Evolutionary conservation across 2,329 filamentous ascomycete species (phyloP).

Genomic region (Escovopsis sp.): DNA sequence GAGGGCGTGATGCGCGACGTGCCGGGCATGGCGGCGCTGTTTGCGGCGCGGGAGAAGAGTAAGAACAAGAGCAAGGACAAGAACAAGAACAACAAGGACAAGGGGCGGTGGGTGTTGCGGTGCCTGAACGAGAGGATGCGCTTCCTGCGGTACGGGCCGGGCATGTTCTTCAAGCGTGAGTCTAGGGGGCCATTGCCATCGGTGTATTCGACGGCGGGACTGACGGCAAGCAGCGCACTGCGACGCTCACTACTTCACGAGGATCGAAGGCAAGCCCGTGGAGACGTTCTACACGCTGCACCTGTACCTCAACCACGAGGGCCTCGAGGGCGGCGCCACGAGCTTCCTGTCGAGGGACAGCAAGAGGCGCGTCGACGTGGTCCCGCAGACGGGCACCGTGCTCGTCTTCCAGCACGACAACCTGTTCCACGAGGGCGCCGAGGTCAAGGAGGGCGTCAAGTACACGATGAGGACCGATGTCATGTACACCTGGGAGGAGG

Average conservation of each 20-base stretch:
- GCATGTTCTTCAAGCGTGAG: constrained; percentile 55
- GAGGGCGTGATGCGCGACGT: constrained; percentile 23
- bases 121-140: constrained; percentile 59
- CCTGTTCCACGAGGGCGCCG: constrained; percentile 38
- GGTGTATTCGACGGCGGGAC: too few species aligned
- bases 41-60: neutral
- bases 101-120: constrained; percentile 26
- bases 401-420: constrained; percentile 43
- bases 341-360: constrained; percentile 32
- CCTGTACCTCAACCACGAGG: constrained; percentile 26
- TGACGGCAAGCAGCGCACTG: constrained; percentile 39
- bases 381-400: constrained; percentile 42
- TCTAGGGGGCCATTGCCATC: neutral
- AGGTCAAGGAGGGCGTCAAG: constrained; percentile 36
- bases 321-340: constrained; percentile 38
- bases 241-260: constrained; percentile 47
- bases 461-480: constrained; percentile 43
- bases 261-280: constrained; percentile 28
- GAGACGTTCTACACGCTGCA: constrained; percentile 40
- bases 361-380: constrained; percentile 32
- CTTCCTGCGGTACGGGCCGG: constrained; percentile 56
- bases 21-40: constrained; percentile 10
- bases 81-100: constrained; percentile 1
- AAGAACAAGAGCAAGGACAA: constrained; percentile 8
- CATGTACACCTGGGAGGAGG: constrained; percentile 26